Conservation (phyloP, 768 basidiomycete species). For the Amanita brunnescens region DNA sequence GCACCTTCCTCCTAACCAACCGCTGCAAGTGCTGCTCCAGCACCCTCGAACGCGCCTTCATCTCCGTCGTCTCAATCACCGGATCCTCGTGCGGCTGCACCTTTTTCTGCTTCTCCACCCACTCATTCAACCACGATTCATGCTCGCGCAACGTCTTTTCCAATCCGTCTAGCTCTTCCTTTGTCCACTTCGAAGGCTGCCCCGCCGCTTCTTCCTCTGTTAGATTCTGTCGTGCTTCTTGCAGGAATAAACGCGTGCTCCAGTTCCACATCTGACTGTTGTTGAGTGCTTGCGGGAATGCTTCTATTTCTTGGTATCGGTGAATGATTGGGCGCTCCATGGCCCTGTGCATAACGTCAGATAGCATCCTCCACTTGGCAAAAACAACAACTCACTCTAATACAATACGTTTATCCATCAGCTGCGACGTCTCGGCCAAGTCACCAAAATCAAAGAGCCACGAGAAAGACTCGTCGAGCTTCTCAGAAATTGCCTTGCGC, state of each 20-base stretch:
- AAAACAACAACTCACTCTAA: slow-evolving; percentile 61
- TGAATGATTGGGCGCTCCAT: slow-evolving; percentile 77
- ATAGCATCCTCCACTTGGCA: not conserved
- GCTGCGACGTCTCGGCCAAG: slow-evolving; percentile 63
- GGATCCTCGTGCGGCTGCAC: slow-evolving; percentile 74
- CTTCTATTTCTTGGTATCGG: slow-evolving; percentile 84
- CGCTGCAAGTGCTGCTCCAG: slow-evolving; percentile 69
- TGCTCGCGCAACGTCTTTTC: slow-evolving; percentile 72
- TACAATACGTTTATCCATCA: slow-evolving; percentile 66
- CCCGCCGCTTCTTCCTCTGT: slow-evolving; percentile 54
- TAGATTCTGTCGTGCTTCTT: slow-evolving; percentile 67
- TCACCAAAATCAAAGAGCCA: slow-evolving; percentile 89
- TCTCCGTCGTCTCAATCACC: slow-evolving; percentile 76
- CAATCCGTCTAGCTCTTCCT: slow-evolving; percentile 75
- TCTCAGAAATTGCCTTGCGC: slow-evolving; percentile 51
- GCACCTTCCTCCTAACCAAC: slow-evolving; percentile 58
- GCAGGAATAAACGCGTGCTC: slow-evolving; percentile 80
- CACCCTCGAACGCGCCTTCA: slow-evolving; percentile 74
- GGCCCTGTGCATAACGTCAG: slow-evolving; percentile 32
- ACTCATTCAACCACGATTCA: slow-evolving; percentile 75
- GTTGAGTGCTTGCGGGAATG: slow-evolving; percentile 77
- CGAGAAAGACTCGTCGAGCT: slow-evolving; percentile 61
- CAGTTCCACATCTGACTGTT: slow-evolving; percentile 84
- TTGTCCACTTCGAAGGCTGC: slow-evolving; percentile 72
- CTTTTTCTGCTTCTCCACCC: slow-evolving; percentile 75